Percentiles rank a stretch among this genome's conserved stretches.
phyloP scores from a whole-genome alignment of 2,329 filamentous ascomycete genomes.

The Aspergillus candidus region DNA sequence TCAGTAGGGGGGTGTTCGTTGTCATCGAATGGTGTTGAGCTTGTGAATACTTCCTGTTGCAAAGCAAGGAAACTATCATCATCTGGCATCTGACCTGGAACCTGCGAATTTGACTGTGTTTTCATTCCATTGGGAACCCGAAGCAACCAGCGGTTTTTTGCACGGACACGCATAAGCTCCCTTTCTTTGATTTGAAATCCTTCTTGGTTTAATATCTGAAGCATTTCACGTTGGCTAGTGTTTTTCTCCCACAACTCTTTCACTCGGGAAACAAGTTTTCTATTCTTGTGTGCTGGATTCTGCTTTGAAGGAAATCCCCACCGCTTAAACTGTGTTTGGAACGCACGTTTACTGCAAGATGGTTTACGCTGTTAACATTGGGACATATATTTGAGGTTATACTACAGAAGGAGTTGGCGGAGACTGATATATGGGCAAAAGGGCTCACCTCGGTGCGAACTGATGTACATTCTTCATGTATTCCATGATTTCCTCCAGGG shows the following conservation, averaged over 20 bases:
- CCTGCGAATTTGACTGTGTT: slow-evolving; percentile 27
- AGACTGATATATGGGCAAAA: neutral
- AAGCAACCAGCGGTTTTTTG: slow-evolving; percentile 62
- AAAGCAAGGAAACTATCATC: slow-evolving; percentile 35
- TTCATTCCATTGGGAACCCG: slow-evolving; percentile 57
- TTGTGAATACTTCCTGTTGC: slow-evolving; percentile 36
- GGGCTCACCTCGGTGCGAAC: slow-evolving; percentile 63
- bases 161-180: slow-evolving; percentile 63
- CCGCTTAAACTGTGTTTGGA: slow-evolving; percentile 67
- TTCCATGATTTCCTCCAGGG: slow-evolving; percentile 67
- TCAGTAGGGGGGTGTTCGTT: slow-evolving; percentile 21
- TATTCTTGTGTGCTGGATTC: slow-evolving; percentile 64
- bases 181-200: slow-evolving; percentile 67
- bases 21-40: slow-evolving; percentile 24
- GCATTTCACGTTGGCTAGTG: slow-evolving; percentile 65
- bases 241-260: slow-evolving; percentile 75
- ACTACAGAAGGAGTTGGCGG: neutral
- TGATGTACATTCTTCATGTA: slow-evolving; percentile 60
- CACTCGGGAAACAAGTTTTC: slow-evolving; percentile 60
- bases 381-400: neutral
- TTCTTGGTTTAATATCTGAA: slow-evolving; percentile 62
- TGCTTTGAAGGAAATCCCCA: slow-evolving; percentile 76
- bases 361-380: slow-evolving; percentile 1
- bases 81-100: slow-evolving; percentile 22
- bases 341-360: slow-evolving; percentile 58